Conservation (phyloP, 768 basidiomycete species). For the Pleurotus citrinopileatus region DNA sequence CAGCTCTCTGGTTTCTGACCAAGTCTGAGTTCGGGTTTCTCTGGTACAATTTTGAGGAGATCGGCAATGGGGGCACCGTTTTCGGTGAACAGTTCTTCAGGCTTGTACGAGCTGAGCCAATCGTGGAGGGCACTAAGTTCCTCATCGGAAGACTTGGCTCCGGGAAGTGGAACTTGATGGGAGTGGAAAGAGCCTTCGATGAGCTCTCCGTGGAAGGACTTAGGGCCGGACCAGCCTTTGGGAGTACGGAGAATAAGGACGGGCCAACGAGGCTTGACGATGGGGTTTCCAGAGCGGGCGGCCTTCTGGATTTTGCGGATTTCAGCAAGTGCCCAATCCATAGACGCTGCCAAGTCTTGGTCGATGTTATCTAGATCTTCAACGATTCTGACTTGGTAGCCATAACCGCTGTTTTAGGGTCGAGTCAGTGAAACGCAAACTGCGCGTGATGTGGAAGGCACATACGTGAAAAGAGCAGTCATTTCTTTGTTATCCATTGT, state of each 20-base stretch:
- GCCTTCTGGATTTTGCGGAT: constrained; percentile 77
- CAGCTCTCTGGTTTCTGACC: constrained; percentile 72
- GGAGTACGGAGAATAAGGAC: constrained; percentile 84
- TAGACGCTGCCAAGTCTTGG: constrained; percentile 72
- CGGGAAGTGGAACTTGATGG: constrained; percentile 87
- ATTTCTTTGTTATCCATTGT: constrained; percentile 90
- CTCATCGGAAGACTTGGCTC: constrained; percentile 57
- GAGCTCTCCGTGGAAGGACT: constrained; percentile 60
- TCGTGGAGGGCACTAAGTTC: constrained; percentile 61
- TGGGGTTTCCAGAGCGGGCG: constrained; percentile 72
- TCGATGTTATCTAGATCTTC: constrained; percentile 66
- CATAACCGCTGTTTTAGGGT: constrained; percentile 56
- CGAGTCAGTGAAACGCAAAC: neutral
- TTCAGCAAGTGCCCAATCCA: constrained; percentile 78
- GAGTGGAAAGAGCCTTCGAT: constrained; percentile 82
- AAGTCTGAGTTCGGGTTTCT: constrained; percentile 53
- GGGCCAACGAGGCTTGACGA: constrained; percentile 90
- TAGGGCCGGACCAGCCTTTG: constrained; percentile 78
- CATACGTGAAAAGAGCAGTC: constrained; percentile 67
- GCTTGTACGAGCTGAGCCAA: constrained; percentile 76
- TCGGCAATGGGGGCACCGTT: constrained; percentile 51
- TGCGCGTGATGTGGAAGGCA: constrained; percentile 3
- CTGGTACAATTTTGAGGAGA: constrained; percentile 61
- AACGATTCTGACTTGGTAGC: constrained; percentile 87
- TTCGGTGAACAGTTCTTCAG: constrained; percentile 67